Evolutionary conservation across 2,329 filamentous ascomycete species (phyloP).

Genomic region (Berkeleyomyces basicola): DNA sequence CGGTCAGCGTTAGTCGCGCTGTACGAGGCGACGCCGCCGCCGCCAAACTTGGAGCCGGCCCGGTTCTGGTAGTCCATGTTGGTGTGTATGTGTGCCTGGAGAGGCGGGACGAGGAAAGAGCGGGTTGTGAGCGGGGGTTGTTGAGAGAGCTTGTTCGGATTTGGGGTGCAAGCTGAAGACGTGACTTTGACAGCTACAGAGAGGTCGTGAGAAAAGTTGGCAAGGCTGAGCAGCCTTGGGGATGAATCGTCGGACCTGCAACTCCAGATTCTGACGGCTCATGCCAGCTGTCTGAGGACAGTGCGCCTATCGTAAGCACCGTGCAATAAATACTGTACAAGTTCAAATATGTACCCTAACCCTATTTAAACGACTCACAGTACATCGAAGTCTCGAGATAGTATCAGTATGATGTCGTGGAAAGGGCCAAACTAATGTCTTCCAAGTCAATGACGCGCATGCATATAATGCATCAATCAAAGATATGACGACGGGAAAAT

Average conservation of each 20-base stretch:
- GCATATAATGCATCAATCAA: no score
- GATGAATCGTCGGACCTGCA: no score
- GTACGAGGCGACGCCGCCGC: slow-evolving; percentile 86
- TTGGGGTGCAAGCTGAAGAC: background rate
- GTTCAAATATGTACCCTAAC: background rate
- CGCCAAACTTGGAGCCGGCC: slow-evolving; percentile 93
- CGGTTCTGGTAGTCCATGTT: slow-evolving; percentile 70
- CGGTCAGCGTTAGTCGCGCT: slow-evolving; percentile 93
- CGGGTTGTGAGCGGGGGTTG: background rate
- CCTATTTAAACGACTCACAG: background rate
- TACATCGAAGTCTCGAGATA: no score
- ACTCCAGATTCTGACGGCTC: background rate
- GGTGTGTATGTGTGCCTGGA: background rate
- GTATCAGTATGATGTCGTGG: no score
- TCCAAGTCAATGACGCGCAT: no score
- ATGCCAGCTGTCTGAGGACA: no score
- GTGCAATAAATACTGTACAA: background rate
- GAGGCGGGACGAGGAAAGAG: background rate
- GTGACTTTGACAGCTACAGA: no score
- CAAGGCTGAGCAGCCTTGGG: background rate
- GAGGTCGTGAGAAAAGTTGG: background rate
- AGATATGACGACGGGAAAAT: no score
- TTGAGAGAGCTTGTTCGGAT: background rate
- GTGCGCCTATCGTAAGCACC: background rate
- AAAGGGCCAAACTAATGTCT: no score